phyloP scores from a whole-genome alignment of 768 basidiomycete species.

The Lentinula aciculospora region DNA sequence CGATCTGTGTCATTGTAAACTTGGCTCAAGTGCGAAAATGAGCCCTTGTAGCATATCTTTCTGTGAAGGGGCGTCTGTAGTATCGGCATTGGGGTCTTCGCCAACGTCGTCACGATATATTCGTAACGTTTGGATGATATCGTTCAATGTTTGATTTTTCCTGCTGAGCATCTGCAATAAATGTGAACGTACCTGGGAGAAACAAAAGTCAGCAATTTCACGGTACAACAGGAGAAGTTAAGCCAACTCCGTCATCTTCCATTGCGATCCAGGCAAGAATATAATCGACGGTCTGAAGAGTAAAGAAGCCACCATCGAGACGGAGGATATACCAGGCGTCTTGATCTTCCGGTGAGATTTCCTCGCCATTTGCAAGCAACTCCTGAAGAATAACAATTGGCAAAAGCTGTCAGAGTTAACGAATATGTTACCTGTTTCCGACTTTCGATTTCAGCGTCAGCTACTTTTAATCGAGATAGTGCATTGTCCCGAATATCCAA shows the following conservation, averaged over 20 bases:
- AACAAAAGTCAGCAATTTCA: neutral
- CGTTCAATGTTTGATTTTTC: constrained; percentile 61
- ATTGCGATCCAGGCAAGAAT: constrained; percentile 92
- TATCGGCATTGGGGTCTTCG: constrained; percentile 29
- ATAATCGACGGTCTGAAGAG: constrained; percentile 88
- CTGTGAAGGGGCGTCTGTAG: constrained; percentile 43
- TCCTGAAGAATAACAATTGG: constrained; percentile 30
- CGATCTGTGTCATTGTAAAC: constrained; percentile 8
- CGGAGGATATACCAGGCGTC: constrained; percentile 81
- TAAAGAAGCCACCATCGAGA: constrained; percentile 83
- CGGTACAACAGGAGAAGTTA: neutral
- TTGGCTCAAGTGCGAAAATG: constrained; percentile 49
- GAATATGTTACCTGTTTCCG: constrained; percentile 56
- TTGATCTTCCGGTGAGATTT: constrained; percentile 54
- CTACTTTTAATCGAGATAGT: constrained; percentile 47
- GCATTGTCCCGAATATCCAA: constrained; percentile 81
- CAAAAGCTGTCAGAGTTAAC: neutral
- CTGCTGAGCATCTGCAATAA: constrained; percentile 69
- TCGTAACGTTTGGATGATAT: constrained; percentile 66
- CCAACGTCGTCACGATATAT: constrained; percentile 73
- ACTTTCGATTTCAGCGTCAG: constrained; percentile 61
- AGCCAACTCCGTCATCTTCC: constrained; percentile 95
- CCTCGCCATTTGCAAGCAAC: constrained; percentile 50
- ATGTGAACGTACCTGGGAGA: constrained; percentile 69
- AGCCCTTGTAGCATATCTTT: constrained; percentile 66